These are phyloP conservation scores for Aegle marmelos DNA, from an alignment of 345 rosid genomes.

Conservation along the genomic window DNA sequence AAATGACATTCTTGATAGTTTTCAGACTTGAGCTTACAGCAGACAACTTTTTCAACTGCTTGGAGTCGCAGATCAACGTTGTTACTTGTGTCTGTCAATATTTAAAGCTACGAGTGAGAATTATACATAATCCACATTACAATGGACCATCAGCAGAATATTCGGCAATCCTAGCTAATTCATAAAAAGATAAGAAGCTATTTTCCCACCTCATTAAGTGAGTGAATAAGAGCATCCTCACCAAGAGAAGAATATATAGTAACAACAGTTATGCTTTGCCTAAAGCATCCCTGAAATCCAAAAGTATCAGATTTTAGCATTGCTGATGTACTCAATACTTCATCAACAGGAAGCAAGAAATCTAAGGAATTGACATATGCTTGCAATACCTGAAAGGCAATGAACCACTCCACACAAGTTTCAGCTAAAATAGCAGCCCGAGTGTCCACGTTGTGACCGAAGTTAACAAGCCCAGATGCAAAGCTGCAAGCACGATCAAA, in stretches of 20 bases:
- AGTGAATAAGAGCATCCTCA: slow-evolving; percentile 76
- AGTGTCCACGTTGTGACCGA: slow-evolving; percentile 64
- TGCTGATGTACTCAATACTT: background rate
- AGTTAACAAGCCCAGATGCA: slow-evolving; percentile 69
- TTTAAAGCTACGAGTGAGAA: slow-evolving; percentile 16
- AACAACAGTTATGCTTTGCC: slow-evolving; percentile 70
- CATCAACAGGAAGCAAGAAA: background rate
- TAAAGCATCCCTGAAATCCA: slow-evolving; percentile 72
- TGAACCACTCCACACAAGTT: slow-evolving; percentile 81
- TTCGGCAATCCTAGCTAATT: background rate
- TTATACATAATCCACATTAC: background rate
- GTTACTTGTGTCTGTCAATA: slow-evolving; percentile 74
- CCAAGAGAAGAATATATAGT: slow-evolving; percentile 94
- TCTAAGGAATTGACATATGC: background rate
- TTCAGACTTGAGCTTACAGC: slow-evolving; percentile 52
- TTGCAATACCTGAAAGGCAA: slow-evolving; percentile 68
- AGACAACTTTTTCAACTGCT: slow-evolving; percentile 66
- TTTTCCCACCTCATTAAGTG: slow-evolving; percentile 74
- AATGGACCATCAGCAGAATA: background rate
- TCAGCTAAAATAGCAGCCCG: slow-evolving; percentile 84
- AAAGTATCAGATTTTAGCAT: slow-evolving; percentile 9
- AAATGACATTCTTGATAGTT: slow-evolving; percentile 62
- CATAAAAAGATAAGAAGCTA: slow-evolving; percentile 1
- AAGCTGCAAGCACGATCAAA: slow-evolving; percentile 70
- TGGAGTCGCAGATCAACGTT: slow-evolving; percentile 76